These are phyloP conservation scores for Larix sibirica DNA, from an alignment of 83 land plant genomes.

Conservation along the genomic window DNA sequence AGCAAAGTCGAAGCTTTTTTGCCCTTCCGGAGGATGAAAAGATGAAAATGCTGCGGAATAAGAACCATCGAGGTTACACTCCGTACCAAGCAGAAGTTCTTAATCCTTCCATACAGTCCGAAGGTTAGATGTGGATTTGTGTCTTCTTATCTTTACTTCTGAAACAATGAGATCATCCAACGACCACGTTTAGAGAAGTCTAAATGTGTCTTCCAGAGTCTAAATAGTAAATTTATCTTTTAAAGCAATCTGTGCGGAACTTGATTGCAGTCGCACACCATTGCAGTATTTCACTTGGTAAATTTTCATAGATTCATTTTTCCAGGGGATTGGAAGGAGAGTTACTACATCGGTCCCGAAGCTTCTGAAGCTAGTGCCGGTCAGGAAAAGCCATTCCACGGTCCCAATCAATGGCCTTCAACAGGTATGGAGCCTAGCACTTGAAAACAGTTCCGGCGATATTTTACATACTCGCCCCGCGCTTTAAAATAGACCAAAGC, in stretches of 20 bases:
- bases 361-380: not conserved
- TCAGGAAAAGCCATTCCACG: not conserved
- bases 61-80: slow-evolving; percentile 78
- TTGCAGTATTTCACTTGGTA: not conserved
- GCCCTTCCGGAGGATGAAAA: slow-evolving; percentile 68
- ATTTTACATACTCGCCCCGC: no score
- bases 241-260: no score
- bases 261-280: not conserved
- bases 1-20: slow-evolving; percentile 71
- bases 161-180: not conserved
- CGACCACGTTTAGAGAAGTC: not conserved
- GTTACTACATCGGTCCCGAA: slow-evolving; percentile 57
- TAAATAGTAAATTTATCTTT: not conserved
- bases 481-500: no score
- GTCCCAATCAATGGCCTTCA: slow-evolving; percentile 66
- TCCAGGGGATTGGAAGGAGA: slow-evolving; percentile 68
- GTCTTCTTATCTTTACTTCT: not conserved
- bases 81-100: slow-evolving; percentile 70
- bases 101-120: slow-evolving; percentile 51
- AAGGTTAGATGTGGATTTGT: slow-evolving; percentile 39
- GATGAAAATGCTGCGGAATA: slow-evolving; percentile 56
- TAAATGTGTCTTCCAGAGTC: not conserved
- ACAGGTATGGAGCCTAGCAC: slow-evolving; percentile 28
- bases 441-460: no score
- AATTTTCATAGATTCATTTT: not conserved